Evolutionary conservation across 1,284 basidiomycete species (phyloP).

Genomic region (Pseudozyma sp.): DNA sequence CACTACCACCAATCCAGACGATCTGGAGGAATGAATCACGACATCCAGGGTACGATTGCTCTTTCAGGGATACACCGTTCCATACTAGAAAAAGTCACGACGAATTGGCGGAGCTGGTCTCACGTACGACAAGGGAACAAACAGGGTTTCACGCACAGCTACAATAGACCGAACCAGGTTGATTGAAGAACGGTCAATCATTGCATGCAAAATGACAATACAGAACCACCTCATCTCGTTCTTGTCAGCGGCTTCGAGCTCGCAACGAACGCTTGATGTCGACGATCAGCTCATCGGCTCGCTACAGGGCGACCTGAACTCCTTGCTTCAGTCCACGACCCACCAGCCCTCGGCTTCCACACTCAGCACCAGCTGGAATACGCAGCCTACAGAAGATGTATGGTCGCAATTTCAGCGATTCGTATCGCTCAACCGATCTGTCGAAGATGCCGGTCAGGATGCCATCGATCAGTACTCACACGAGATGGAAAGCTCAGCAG

Average conservation of each 20-base stretch:
- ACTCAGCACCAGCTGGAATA: not conserved
- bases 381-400: not conserved
- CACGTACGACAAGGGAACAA: no score
- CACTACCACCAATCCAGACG: no score
- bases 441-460: constrained; percentile 19
- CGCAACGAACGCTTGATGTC: constrained; percentile 39
- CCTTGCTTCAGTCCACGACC: constrained; percentile 13
- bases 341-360: not conserved
- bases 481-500: constrained; percentile 20
- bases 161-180: no score
- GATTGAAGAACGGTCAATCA: not conserved
- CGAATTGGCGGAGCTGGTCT: no score
- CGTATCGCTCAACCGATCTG: constrained; percentile 13
- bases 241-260: constrained; percentile 36
- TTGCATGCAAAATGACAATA: constrained; percentile 21
- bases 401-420: constrained; percentile 39
- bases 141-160: no score
- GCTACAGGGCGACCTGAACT: constrained; percentile 25
- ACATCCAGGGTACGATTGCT: no score
- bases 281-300: constrained; percentile 42
- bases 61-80: no score
- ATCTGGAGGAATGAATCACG: no score
- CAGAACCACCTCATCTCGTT: constrained; percentile 32
- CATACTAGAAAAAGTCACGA: no score
- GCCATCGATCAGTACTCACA: constrained; percentile 23